These are phyloP conservation scores for Beauveria asiatica DNA, from an alignment of 2,329 filamentous ascomycete species.

Conservation along the genomic window DNA sequence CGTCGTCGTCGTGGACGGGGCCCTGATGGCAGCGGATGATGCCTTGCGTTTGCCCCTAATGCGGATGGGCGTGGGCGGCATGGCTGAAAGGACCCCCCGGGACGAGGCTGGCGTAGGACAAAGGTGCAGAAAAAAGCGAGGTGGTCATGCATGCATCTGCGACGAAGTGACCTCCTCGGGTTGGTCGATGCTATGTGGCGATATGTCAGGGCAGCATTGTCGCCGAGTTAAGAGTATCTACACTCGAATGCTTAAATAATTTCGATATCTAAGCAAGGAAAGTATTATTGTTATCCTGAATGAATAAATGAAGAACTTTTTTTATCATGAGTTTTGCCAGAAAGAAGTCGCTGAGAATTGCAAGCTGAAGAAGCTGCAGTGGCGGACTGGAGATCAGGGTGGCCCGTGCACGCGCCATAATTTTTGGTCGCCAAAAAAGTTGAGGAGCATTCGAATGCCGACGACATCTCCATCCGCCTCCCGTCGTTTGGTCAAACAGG, in stretches of 20 bases:
- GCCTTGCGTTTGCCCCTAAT: constrained; percentile 37
- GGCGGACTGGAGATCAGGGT: neutral
- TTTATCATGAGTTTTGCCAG: neutral
- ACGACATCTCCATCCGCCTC: neutral
- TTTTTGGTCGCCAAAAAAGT: neutral
- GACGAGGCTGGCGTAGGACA: neutral
- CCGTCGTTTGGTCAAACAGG: neutral
- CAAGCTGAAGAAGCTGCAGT: neutral
- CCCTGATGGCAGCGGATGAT: constrained; percentile 8
- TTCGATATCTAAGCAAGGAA: no score
- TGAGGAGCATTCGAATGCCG: neutral
- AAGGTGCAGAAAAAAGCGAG: neutral
- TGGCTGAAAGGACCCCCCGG: constrained; percentile 16
- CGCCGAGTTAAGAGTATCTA: no score
- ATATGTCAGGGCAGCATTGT: neutral
- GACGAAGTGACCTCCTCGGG: no score
- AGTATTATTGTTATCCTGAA: no score
- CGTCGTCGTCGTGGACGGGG: neutral
- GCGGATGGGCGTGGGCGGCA: constrained; percentile 42
- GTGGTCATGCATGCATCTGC: neutral
- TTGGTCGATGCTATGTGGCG: neutral
- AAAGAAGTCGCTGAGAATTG: no score
- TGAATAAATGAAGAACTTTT: no score
- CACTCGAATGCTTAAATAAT: no score
- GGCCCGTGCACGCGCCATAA: constrained; percentile 8